A percentile compares a stretch with the other conserved stretches of the same genome.
These are phyloP conservation scores for Aureobasidium subglaciale DNA, from an alignment of 2,329 filamentous ascomycete species.

Conservation along the genomic window DNA sequence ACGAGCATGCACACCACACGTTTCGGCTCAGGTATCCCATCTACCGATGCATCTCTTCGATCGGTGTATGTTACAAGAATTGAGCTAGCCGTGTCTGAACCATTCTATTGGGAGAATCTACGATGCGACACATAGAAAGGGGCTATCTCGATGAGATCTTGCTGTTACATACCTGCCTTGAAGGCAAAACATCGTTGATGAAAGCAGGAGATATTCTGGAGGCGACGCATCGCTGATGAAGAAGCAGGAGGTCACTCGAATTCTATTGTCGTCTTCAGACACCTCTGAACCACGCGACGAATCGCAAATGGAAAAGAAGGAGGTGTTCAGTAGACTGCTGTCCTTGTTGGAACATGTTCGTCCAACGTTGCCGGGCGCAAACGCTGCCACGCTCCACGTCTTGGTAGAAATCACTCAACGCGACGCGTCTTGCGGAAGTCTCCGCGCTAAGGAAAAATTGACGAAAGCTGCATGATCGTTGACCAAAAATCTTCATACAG, in stretches of 20 bases:
- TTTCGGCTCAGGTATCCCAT: slow-evolving; percentile 1
- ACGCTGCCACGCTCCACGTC: background rate
- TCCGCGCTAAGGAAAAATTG: slow-evolving; percentile 1
- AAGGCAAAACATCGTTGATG: slow-evolving; percentile 7
- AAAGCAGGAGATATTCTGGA: background rate
- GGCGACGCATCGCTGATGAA: background rate
- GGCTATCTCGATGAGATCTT: background rate
- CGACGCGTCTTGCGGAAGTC: background rate
- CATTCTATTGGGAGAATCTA: background rate
- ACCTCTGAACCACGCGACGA: background rate
- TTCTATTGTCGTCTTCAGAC: background rate
- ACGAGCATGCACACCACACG: background rate
- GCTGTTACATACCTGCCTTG: background rate
- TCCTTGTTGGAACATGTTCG: background rate
- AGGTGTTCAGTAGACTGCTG: background rate
- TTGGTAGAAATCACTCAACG: background rate
- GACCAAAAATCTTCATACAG: slow-evolving; percentile 2
- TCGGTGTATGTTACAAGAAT: background rate
- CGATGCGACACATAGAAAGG: background rate
- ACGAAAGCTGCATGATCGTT: slow-evolving; percentile 6
- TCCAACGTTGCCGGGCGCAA: background rate
- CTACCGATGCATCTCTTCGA: slow-evolving; percentile 9
- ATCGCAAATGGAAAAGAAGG: background rate
- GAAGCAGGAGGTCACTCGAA: background rate
- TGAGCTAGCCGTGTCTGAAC: background rate